Base-by-base conservation (phyloP, 78 protist species). In the Mastigamoeba balamuthi region DNA sequence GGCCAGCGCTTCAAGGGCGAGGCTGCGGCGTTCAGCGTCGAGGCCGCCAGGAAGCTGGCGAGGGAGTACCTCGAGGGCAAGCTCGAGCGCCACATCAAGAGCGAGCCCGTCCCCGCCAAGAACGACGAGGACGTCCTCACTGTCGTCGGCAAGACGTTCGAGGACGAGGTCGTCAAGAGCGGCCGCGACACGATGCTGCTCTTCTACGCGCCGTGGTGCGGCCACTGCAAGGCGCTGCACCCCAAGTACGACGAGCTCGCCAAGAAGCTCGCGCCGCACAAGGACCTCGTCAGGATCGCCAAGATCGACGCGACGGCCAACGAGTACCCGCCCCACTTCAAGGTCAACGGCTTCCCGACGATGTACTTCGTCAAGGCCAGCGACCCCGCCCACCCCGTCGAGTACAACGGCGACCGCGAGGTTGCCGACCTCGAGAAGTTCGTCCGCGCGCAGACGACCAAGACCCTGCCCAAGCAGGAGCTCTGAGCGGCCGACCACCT, bases 191-290 rank as follows among this genome's bases (percentile, higher is more conserved):
- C 65, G 29, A 64, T 88, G 17, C 80, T 87, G 30, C 85, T 81
- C 65, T 87, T 87, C 84, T 87, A 69, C 75, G 92, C 92, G 10
- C 92, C 92, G 44, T 77, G 96, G 96, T 93, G 96, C 66, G 96
- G 96, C 29, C 96, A 93, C 80, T 93, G 96, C 78, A 89, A 93
- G 73, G 65, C 76, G 41, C 64, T 91, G 28, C 88, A 76, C 8
- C 94, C 94, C 74, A 85, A 72, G 53, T 93, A 66, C 67, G 91
- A 80, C 41, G 48, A 77, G 44, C 75, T 83, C 65, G 92, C 86
- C 53, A 67, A 81, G 42, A 4, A 4, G 9, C 63, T 42, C 30
- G 33, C 0, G 42, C 75, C 41, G 0, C 30, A 37, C 27, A n/a
- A 37, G 0, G 5, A 9, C 10, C 41, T 42, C 40, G n/a, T n/a